Percentiles rank a stretch among this genome's conserved stretches.
Evolutionary conservation across 2,329 filamentous ascomycete genomes (phyloP).

Genomic region (Didymella pomorum): DNA sequence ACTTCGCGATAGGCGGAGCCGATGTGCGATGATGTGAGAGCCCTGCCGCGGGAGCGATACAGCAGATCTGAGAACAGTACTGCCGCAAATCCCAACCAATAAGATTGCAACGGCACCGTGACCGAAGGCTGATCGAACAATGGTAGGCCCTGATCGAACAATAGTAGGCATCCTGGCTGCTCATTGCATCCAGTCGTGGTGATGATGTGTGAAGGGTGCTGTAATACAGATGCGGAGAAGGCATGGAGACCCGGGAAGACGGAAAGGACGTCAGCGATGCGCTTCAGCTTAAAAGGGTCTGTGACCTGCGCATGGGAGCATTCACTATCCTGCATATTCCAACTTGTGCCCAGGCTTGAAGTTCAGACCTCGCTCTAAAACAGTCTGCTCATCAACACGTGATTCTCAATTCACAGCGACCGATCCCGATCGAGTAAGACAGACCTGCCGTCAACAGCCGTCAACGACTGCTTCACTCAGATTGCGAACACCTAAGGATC

Average conservation of each 20-base stretch:
- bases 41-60: constrained; percentile 11
- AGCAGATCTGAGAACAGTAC: not conserved
- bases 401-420: not conserved
- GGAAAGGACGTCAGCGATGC: not conserved
- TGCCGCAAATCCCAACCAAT: constrained; percentile 1
- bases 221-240: constrained; percentile 10
- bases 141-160: not conserved
- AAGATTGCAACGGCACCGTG: not conserved
- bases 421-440: not conserved
- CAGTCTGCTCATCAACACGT: not conserved
- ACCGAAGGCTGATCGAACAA: not conserved
- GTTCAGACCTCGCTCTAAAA: not conserved
- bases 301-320: no score
- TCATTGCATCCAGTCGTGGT: not conserved
- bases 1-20: not conserved
- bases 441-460: not conserved
- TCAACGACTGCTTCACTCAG: not conserved
- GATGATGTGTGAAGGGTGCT: not conserved
- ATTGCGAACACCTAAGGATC: not conserved
- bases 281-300: constrained; percentile 1
- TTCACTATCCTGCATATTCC: not conserved
- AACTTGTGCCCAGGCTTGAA: not conserved
- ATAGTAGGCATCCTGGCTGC: not conserved
- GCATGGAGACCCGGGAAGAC: constrained; percentile 4
- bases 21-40: not conserved